Percentiles rank a stretch among this genome's conserved stretches.
Conservation (phyloP, 2,329 filamentous ascomycete species). For the Gyromitra esculenta region DNA sequence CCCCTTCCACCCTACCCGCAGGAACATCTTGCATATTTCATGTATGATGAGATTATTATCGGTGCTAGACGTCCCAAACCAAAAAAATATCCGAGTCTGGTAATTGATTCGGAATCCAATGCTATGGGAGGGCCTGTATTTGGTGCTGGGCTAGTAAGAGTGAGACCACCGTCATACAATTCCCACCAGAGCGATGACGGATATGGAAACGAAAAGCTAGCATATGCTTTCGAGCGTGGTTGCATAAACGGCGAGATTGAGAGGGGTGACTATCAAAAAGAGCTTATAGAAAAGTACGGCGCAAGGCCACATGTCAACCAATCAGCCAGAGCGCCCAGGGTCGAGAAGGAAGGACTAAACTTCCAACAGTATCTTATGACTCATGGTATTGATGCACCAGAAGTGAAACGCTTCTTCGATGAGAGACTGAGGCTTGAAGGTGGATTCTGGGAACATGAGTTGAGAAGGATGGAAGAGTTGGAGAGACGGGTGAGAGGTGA, state of each 20-base stretch:
- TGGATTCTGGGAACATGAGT: conserved; percentile 38
- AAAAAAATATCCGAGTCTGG: background rate
- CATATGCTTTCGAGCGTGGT: conserved; percentile 5
- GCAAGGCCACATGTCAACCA: background rate
- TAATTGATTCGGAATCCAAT: background rate
- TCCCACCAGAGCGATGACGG: background rate
- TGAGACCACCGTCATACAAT: background rate
- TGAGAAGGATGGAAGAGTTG: conserved; percentile 23
- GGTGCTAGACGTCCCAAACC: background rate
- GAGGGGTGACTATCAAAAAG: background rate
- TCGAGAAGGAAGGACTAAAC: conserved; percentile 13
- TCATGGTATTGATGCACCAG: conserved; percentile 10
- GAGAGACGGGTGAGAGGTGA: conserved; percentile 34
- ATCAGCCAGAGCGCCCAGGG: background rate
- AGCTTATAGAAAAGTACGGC: conserved; percentile 32
- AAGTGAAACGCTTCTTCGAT: conserved; percentile 37
- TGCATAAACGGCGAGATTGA: background rate
- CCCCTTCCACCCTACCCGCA: conserved; percentile 12
- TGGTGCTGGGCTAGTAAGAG: background rate
- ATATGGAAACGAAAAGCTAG: background rate
- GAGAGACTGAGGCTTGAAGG: conserved; percentile 38
- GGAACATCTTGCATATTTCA: conserved; percentile 30
- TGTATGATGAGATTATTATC: conserved; percentile 37
- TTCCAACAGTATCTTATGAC: conserved; percentile 34
- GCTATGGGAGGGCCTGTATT: conserved; percentile 13